These are phyloP conservation scores for Colletotrichum caudatum DNA, from an alignment of 2,329 filamentous ascomycete species.

Conservation along the genomic window DNA sequence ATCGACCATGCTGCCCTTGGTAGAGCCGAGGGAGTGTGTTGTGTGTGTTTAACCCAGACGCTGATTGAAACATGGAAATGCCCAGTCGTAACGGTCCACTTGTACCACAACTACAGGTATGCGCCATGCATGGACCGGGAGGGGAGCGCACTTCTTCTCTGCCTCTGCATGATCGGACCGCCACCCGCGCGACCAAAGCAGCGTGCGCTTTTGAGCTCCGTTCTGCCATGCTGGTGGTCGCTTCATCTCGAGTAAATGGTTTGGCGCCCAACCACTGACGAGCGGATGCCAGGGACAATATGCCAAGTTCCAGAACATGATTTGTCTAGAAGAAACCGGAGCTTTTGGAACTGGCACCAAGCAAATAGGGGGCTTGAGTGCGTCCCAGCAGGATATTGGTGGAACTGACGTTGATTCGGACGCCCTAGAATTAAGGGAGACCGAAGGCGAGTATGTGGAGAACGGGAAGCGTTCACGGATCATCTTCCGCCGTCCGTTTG, in stretches of 20 bases:
- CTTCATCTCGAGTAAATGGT: slow-evolving; percentile 21
- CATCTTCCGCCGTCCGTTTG: slow-evolving; percentile 33
- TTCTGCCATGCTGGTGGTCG: slow-evolving; percentile 2
- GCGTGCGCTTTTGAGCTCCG: background rate
- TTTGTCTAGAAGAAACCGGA: slow-evolving; percentile 27
- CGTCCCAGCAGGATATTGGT: slow-evolving; percentile 36
- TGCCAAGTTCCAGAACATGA: slow-evolving; percentile 29
- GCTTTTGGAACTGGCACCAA: slow-evolving; percentile 18
- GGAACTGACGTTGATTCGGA: slow-evolving; percentile 29
- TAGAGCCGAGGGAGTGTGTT: slow-evolving; percentile 2
- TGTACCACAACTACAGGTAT: slow-evolving; percentile 13
- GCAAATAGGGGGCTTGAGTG: slow-evolving; percentile 7
- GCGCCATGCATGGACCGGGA: slow-evolving; percentile 25
- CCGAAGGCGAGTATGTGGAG: slow-evolving; percentile 34
- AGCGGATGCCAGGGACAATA: slow-evolving; percentile 18
- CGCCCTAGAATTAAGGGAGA: slow-evolving; percentile 30
- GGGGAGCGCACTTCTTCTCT: background rate
- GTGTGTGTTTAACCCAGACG: slow-evolving; percentile 9
- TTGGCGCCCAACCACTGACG: slow-evolving; percentile 7
- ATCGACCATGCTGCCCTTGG: slow-evolving; percentile 18
- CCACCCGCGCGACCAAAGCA: slow-evolving; percentile 10
- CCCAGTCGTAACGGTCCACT: slow-evolving; percentile 18
- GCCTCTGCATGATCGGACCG: slow-evolving; percentile 12
- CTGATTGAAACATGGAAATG: slow-evolving; percentile 32
- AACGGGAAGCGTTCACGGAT: slow-evolving; percentile 41